Evolutionary conservation across 345 rosid genomes (phyloP).

Genomic region (Bruguiera sexangula): DNA sequence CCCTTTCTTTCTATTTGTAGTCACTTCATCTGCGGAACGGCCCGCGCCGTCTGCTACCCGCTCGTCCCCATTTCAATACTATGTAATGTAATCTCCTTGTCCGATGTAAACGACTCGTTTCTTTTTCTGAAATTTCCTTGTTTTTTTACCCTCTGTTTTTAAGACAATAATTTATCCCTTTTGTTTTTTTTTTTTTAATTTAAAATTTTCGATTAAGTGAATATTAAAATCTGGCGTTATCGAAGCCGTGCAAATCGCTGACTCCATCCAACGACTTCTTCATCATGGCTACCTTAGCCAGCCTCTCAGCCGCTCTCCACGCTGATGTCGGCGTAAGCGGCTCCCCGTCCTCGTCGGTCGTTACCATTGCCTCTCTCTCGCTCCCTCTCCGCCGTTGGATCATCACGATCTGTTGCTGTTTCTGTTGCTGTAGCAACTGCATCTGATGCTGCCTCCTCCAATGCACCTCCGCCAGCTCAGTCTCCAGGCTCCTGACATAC

Average conservation of each 20-base stretch:
- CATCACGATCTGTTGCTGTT: conserved; percentile 9
- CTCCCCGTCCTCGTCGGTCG: conserved; percentile 62
- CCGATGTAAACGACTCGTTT: not conserved
- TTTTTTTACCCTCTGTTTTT: not conserved
- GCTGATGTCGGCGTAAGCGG: conserved; percentile 33
- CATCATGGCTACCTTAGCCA: conserved; percentile 34
- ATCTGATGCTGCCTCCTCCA: conserved; percentile 21
- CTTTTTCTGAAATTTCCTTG: not conserved
- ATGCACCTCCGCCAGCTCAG: conserved; percentile 28
- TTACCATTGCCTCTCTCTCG: conserved; percentile 32
- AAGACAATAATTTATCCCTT: not conserved
- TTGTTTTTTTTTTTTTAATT: not conserved
- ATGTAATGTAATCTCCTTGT: conserved; percentile 1
- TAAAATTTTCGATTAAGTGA: not conserved
- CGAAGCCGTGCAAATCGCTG: conserved; percentile 36
- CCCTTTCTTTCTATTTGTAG: not conserved
- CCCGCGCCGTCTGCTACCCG: conserved; percentile 33
- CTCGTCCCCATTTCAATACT: not conserved
- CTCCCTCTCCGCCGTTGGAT: conserved; percentile 33
- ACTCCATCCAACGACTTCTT: conserved; percentile 30
- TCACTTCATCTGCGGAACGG: conserved; percentile 13
- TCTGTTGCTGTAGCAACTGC: conserved; percentile 25
- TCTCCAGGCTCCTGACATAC: conserved; percentile 21
- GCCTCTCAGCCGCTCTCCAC: conserved; percentile 38
- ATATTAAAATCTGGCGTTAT: conserved; percentile 32